Evolutionary conservation across 257 asterid species (phyloP), one percentile per base, ranked within the genome.

Genomic region (Penstemon davidsonii): DNA sequence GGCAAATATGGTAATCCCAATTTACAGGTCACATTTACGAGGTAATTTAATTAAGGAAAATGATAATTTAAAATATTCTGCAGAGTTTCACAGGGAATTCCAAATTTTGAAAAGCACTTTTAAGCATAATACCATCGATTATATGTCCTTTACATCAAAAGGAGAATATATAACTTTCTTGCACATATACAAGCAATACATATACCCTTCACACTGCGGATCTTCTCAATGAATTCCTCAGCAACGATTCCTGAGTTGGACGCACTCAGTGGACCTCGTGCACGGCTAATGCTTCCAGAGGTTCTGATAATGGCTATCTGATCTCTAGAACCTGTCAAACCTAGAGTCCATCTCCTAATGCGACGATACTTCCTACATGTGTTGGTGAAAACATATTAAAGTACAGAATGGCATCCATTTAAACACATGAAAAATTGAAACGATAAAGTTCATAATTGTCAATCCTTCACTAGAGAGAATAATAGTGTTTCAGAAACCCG

Each of bases 231-330:
- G 78, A 93, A 85, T 68, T 83, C 81, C 77, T 90, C 99, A 45
- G 97, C 84, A 75, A 88, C 77, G 72, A 93, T 87, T 74, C 99
- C 96, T 7, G 99, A 88, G 72, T 85, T 79, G 73, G 96, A 78
- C 13, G 73, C 39, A 73, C 86, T 93, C 59, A 90, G 67, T 56
- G 85, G 82, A 75, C 96, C 80, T 45, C 82, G 83, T 54, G 82
- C 72, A 36, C 97, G 96, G 75, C 95, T 90, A 78, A 93, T 93
- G 84, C 91, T 82, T 71, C 99, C 99, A 37, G 99, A 93, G 79
- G 99, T 96, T 80, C 99, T 88, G 74, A 93, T 87, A 55, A 93
- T 68, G 68, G 97, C 99, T 78, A 93, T 88, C 78, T 82, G 80
- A 73, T 88, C 87, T 76, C 75, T 74, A 57, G 73, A 75, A 72